Base-by-base conservation (phyloP, 169 alveolate species). In the Eimeria maxima region DNA sequence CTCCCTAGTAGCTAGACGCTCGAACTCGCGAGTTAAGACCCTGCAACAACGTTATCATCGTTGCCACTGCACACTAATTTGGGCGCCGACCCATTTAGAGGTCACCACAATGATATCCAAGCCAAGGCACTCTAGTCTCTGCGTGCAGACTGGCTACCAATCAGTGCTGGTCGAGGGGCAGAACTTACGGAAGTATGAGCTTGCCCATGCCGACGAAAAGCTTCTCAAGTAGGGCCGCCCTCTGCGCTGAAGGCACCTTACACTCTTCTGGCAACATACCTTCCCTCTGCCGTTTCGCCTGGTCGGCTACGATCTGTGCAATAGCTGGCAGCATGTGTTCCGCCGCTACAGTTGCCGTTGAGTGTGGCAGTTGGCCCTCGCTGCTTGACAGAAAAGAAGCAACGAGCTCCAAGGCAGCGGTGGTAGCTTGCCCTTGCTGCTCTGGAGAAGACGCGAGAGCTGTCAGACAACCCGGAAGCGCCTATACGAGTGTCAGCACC, bases 121-220 rank as follows among this genome's bases (percentile, higher is more conserved):
- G 1, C 16, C 50, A 10, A 13, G 80, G n/a, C 50, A 24, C n/a
- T 69, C 1, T 16, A 69, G 65, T 76, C n/a, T 16, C 44, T 74
- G 57, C 38, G 2, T 38, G 29, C 42, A 53, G 38, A 33, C 38
- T 33, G 38, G 38, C n/a, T 33, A 33, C 38, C 38, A 47, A 81
- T 44, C 50, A 42, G 29, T 14, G 45, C n/a, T 29, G 11, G 1
- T 73, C 55, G 5, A 29, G 71, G 16, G 24, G 91, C 91, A 83
- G 24, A 24, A 53, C 90, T n/a, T 86, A 86, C 93, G 93, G 93
- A 60, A 86, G 93, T 11, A 86, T 60, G 78, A 86, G 93, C 45
- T 86, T 86, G 57, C 93, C 93, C 93, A 86, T 86, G 47, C 93
- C 93, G 47, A 29, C 93, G 69, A 86, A 86, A 22, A 86, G 80